These are phyloP conservation scores for Aegilops bicornis DNA, from an alignment of 176 grass and related monocot species.

Conservation along the genomic window DNA sequence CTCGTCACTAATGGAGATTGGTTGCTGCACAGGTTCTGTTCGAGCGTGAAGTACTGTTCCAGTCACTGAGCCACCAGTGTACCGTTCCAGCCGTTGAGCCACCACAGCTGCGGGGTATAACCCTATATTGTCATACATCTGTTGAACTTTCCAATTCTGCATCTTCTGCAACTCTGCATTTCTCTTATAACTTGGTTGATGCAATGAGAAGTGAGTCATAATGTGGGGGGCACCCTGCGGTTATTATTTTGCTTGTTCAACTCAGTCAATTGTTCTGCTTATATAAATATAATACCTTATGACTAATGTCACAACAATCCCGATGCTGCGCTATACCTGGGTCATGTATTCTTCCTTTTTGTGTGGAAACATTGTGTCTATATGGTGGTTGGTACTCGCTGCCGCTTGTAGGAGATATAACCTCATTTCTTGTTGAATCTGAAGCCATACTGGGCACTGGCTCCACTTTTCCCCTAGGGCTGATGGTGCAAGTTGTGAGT, in stretches of 20 bases:
- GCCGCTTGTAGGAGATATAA: not conserved
- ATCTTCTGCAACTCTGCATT: not conserved
- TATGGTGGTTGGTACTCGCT: not conserved
- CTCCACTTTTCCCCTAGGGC: not conserved
- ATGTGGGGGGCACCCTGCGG: not conserved
- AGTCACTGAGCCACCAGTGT: not conserved
- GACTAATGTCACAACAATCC: conserved; percentile 23
- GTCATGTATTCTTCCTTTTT: not conserved
- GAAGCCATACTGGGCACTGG: not conserved
- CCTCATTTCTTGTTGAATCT: not conserved
- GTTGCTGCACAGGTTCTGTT: not conserved
- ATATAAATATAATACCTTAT: not conserved
- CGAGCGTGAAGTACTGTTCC: not conserved
- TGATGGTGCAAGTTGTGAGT: not conserved
- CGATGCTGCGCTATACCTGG: not conserved
- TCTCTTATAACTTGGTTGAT: not conserved
- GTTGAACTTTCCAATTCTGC: not conserved
- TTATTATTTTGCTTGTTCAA: conserved; percentile 16
- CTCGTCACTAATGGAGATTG: not conserved
- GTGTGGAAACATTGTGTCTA: not conserved
- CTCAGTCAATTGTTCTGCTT: not conserved
- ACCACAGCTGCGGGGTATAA: not conserved
- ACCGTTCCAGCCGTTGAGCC: not conserved
- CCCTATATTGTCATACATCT: not conserved
- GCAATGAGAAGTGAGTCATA: not conserved